A percentile compares a stretch with the other conserved stretches of the same genome.
Conservation (phyloP, 1,284 basidiomycete species). For the Neonothopanus nambi region DNA sequence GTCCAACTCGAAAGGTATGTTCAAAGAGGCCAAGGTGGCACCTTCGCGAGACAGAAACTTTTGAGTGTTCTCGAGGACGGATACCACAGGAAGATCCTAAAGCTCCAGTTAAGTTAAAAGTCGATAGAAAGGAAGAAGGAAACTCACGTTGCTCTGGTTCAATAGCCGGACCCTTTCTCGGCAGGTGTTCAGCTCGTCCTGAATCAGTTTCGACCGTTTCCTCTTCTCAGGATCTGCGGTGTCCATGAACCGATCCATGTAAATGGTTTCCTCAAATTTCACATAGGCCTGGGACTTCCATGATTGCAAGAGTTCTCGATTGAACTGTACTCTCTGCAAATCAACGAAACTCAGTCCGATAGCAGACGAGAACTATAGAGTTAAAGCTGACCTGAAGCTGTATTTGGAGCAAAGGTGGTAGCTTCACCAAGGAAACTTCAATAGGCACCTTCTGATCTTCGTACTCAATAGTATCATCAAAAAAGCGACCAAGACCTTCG, state of each 20-base stretch:
- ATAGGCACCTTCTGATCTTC: constrained; percentile 86
- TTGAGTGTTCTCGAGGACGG: constrained; percentile 52
- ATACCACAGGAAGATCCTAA: constrained; percentile 59
- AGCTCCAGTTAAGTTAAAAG: neutral
- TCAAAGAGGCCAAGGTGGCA: constrained; percentile 39
- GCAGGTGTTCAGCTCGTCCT: constrained; percentile 60
- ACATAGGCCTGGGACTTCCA: constrained; percentile 97
- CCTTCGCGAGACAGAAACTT: constrained; percentile 54
- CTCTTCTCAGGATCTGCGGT: constrained; percentile 72
- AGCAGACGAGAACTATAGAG: neutral
- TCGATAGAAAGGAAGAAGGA: neutral
- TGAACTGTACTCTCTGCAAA: constrained; percentile 91
- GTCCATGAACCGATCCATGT: constrained; percentile 92
- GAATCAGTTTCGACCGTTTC: constrained; percentile 66
- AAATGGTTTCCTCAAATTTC: constrained; percentile 84
- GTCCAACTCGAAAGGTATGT: constrained; percentile 47
- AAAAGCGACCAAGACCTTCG: constrained; percentile 91
- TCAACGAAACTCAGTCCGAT: constrained; percentile 3
- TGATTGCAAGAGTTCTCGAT: constrained; percentile 83
- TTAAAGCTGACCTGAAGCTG: constrained; percentile 77
- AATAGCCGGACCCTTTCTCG: constrained; percentile 69
- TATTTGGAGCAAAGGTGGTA: constrained; percentile 92
- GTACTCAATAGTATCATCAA: constrained; percentile 88
- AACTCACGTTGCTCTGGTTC: constrained; percentile 66
- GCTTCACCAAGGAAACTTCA: constrained; percentile 83